These are phyloP conservation scores for Eucalyptus regnans DNA, from an alignment of 345 rosid species.

Conservation along the genomic window DNA sequence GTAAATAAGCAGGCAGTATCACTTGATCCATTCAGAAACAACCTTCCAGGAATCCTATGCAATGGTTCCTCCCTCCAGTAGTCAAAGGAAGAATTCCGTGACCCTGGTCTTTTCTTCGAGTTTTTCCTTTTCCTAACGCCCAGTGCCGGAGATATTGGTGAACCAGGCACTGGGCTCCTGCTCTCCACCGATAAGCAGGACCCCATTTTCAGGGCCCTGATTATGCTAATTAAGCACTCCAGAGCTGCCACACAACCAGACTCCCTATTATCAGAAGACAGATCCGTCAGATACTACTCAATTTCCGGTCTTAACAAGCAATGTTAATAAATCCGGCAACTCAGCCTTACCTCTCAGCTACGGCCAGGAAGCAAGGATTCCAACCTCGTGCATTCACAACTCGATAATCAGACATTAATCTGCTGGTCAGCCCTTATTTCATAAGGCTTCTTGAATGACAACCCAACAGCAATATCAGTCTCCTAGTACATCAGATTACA, in stretches of 20 bases:
- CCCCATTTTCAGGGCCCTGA: conserved; percentile 99
- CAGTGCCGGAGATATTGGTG: conserved; percentile 65
- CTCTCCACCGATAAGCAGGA: conserved; percentile 95
- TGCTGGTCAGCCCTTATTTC: not conserved
- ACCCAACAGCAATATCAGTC: not conserved
- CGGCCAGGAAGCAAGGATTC: not conserved
- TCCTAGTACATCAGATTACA: not conserved
- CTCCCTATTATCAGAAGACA: conserved; percentile 49
- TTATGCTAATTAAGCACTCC: conserved; percentile 83
- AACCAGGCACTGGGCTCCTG: conserved; percentile 79
- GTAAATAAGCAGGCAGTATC: conserved; percentile 58
- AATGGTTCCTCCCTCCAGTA: conserved; percentile 22
- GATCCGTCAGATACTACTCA: conserved; percentile 24
- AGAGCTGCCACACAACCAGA: conserved; percentile 62
- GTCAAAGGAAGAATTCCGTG: conserved; percentile 5
- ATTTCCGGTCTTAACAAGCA: not conserved
- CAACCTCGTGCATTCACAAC: not conserved
- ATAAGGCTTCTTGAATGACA: not conserved
- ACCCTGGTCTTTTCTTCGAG: conserved; percentile 37
- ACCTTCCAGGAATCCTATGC: conserved; percentile 35
- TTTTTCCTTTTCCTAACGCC: conserved; percentile 62
- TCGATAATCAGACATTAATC: not conserved
- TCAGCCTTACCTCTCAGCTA: not conserved
- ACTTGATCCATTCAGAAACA: conserved; percentile 42
- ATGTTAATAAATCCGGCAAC: not conserved